phyloP scores from a whole-genome alignment of 176 grass and related monocot species.

The Rhynchospora tenuis region DNA sequence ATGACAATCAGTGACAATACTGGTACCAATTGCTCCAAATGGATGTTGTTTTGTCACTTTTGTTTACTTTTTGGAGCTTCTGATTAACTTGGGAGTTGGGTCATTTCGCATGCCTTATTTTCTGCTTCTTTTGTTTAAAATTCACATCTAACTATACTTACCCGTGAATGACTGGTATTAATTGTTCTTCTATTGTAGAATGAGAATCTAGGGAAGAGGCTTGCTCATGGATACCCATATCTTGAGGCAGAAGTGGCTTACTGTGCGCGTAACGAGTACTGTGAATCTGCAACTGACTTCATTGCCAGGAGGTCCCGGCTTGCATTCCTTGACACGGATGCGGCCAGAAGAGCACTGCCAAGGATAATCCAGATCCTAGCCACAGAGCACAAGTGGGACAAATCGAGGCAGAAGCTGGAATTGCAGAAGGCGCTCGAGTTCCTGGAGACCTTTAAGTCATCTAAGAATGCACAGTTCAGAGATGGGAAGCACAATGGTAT shows the following conservation, averaged over 20 bases:
- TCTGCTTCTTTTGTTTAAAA: conserved; percentile 1
- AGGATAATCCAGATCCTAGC: conserved; percentile 69
- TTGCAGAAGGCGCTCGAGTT: conserved; percentile 66
- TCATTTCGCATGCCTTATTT: not conserved
- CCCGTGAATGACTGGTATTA: not conserved
- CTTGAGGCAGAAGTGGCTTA: conserved; percentile 98
- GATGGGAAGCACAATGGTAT: conserved; percentile 91
- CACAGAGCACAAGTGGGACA: conserved; percentile 80
- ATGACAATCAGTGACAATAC: not conserved
- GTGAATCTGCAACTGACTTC: conserved; percentile 80
- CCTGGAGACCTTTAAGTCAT: conserved; percentile 85
- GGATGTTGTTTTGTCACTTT: not conserved
- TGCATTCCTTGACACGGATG: conserved; percentile 91
- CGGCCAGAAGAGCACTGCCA: conserved; percentile 62
- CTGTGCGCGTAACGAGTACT: conserved; percentile 80
- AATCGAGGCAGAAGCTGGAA: conserved; percentile 53
- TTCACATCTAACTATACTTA: not conserved
- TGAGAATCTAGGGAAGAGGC: conserved; percentile 74
- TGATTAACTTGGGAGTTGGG: not conserved
- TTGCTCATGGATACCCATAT: conserved; percentile 84
- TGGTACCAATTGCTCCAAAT: not conserved
- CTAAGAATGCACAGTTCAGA: conserved; percentile 78
- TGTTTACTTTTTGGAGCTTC: not conserved
- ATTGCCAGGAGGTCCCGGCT: conserved; percentile 79
- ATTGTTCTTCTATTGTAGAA: conserved; percentile 44